Percentiles rank a stretch among this genome's conserved stretches.
phyloP scores from a whole-genome alignment of 2,329 filamentous ascomycete species.

The Trichoderma cornu-damae region DNA sequence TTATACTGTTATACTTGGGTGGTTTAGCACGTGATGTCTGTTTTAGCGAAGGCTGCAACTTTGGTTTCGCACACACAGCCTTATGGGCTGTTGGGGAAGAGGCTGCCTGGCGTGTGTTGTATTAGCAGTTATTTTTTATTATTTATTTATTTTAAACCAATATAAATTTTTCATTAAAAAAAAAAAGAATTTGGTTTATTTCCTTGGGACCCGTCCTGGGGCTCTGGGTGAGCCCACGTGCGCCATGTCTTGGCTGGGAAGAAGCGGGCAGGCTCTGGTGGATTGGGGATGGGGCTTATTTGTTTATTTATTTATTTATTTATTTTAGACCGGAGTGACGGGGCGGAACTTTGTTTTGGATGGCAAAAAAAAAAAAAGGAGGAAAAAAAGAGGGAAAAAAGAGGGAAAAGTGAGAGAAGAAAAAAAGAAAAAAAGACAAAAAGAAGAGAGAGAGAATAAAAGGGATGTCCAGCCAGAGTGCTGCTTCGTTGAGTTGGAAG shows the following conservation, averaged over 20 bases:
- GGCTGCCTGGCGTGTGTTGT: too few relatives aligned
- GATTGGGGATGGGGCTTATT: slow-evolving; percentile 6
- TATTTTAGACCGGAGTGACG: background rate
- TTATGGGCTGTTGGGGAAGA: too few relatives aligned
- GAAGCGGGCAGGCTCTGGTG: slow-evolving; percentile 1
- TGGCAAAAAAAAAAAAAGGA: background rate
- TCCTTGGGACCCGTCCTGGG: background rate
- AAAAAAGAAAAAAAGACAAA: background rate
- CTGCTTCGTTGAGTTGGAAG: too few relatives aligned
- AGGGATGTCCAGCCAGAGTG: background rate
- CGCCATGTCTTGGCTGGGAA: slow-evolving; percentile 22
- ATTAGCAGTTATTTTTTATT: background rate
- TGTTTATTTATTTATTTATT: background rate
- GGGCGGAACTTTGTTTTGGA: background rate
- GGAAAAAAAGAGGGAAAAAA: background rate
- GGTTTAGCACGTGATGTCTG: too few relatives aligned
- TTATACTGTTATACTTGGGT: too few relatives aligned
- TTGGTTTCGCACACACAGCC: too few relatives aligned
- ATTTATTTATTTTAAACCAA: too few relatives aligned
- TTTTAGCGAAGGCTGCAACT: too few relatives aligned
- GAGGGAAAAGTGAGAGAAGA: background rate
- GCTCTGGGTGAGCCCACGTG: slow-evolving; percentile 20
- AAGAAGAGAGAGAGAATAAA: background rate
- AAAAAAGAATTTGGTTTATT: too few relatives aligned
- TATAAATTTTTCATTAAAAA: too few relatives aligned